Percentiles rank a stretch among this genome's conserved stretches.
These are phyloP conservation scores for Chaetoceros tenuissimus DNA, from an alignment of 108 stramenopile species.

Conservation along the genomic window DNA sequence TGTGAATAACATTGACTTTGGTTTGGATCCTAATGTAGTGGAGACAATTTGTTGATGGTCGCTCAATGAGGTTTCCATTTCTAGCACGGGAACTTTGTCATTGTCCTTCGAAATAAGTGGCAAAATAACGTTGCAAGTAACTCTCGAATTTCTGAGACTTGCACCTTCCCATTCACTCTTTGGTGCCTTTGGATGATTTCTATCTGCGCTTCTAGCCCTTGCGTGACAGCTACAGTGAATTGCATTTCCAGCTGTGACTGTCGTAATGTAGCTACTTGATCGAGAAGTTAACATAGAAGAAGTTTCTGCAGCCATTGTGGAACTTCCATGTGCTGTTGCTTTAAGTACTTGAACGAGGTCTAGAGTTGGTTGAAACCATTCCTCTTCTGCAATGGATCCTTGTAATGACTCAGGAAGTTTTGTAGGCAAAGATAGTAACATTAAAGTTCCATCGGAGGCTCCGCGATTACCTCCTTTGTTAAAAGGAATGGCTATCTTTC, in stretches of 20 bases:
- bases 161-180: constrained; percentile 88
- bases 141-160: constrained; percentile 63
- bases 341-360: constrained; percentile 37
- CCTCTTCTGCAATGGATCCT: constrained; percentile 14
- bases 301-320: constrained; percentile 19
- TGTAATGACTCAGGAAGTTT: constrained; percentile 31
- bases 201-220: constrained; percentile 59
- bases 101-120: constrained; percentile 71
- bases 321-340: constrained; percentile 21
- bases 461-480: constrained; percentile 35
- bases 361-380: constrained; percentile 37
- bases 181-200: constrained; percentile 69
- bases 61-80: constrained; percentile 56
- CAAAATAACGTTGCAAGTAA: constrained; percentile 74
- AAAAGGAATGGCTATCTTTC: constrained; percentile 57
- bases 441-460: constrained; percentile 54
- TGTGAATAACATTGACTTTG: constrained; percentile 72
- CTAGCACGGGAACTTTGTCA: constrained; percentile 59
- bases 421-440: constrained; percentile 48
- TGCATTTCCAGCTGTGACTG: constrained; percentile 76
- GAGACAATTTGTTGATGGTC: constrained; percentile 53
- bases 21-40: constrained; percentile 54
- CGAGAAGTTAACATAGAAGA: constrained; percentile 22
- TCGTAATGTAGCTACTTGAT: constrained; percentile 39
- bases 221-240: constrained; percentile 73